phyloP scores from a whole-genome alignment of 148 eudicot genomes.

The Pouteria glomerata region DNA sequence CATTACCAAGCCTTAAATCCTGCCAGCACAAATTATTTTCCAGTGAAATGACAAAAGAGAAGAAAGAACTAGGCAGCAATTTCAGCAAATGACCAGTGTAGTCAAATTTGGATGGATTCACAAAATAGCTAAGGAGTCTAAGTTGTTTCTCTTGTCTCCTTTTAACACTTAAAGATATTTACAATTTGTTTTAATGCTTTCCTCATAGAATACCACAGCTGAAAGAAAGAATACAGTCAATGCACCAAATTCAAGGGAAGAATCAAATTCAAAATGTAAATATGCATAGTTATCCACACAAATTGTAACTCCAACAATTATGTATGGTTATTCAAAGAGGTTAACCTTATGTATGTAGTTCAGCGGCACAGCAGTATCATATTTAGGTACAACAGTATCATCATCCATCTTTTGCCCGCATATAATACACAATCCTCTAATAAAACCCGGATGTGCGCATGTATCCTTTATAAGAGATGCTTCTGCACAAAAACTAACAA shows the following conservation, averaged over 20 bases:
- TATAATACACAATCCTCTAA: neutral
- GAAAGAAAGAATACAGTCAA: neutral
- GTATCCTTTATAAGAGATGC: constrained; percentile 1
- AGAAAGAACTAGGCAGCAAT: neutral
- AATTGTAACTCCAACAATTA: neutral
- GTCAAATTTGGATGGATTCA: neutral
- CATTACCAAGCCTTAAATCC: constrained; percentile 62
- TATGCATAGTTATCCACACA: neutral
- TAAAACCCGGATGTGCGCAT: constrained; percentile 7
- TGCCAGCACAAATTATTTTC: constrained; percentile 21
- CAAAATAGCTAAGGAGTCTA: neutral
- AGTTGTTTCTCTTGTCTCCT: neutral
- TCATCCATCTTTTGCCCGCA: constrained; percentile 30
- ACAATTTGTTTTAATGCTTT: no score
- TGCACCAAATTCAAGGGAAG: neutral
- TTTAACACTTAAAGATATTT: neutral
- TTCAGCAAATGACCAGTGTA: neutral
- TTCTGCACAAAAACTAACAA: constrained; percentile 9
- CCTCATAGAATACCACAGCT: no score
- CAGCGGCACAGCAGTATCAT: constrained; percentile 49
- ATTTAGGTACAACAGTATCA: constrained; percentile 11
- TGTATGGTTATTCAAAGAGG: neutral
- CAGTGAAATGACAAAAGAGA: neutral
- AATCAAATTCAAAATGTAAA: neutral
- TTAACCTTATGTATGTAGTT: constrained; percentile 76